Evolutionary conservation across 129 eudicot species (phyloP).

Genomic region (Centella asiatica): DNA sequence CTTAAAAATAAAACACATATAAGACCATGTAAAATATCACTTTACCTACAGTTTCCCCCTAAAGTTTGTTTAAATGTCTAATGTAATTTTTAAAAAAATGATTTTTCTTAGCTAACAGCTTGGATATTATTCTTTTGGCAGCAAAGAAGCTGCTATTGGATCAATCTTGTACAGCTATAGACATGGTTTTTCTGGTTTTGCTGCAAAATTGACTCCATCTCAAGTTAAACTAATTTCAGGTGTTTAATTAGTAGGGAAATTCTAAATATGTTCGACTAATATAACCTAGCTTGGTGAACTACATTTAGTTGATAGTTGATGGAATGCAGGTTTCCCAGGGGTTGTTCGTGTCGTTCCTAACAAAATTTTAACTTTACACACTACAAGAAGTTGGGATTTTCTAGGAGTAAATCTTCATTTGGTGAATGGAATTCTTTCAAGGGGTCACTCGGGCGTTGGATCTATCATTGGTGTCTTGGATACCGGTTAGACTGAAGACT

Average conservation of each 20-base stretch:
- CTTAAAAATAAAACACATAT: too few relatives aligned
- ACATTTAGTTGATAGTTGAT: slow-evolving; percentile 16
- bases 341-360: slow-evolving; percentile 45
- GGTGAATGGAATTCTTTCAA: slow-evolving; percentile 29
- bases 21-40: neutral
- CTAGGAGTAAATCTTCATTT: slow-evolving; percentile 24
- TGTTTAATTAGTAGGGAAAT: neutral
- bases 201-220: slow-evolving; percentile 32
- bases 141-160: slow-evolving; percentile 36
- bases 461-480: slow-evolving; percentile 48
- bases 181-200: slow-evolving; percentile 58
- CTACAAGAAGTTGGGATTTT: slow-evolving; percentile 68
- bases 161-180: slow-evolving; percentile 58
- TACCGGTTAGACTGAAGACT: slow-evolving; percentile 28
- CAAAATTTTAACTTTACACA: slow-evolving; percentile 33
- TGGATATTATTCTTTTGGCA: slow-evolving; percentile 7
- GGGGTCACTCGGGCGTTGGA: slow-evolving; percentile 29
- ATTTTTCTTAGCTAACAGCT: neutral
- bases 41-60: neutral
- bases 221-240: slow-evolving; percentile 42
- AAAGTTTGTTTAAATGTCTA: neutral
- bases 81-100: neutral
- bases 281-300: neutral
- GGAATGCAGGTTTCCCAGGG: slow-evolving; percentile 34
- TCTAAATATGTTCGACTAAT: neutral